A percentile compares a stretch with the other conserved stretches of the same genome.
Evolutionary conservation across 805 yeast species (phyloP).

Genomic region (Starmera quercuum): DNA sequence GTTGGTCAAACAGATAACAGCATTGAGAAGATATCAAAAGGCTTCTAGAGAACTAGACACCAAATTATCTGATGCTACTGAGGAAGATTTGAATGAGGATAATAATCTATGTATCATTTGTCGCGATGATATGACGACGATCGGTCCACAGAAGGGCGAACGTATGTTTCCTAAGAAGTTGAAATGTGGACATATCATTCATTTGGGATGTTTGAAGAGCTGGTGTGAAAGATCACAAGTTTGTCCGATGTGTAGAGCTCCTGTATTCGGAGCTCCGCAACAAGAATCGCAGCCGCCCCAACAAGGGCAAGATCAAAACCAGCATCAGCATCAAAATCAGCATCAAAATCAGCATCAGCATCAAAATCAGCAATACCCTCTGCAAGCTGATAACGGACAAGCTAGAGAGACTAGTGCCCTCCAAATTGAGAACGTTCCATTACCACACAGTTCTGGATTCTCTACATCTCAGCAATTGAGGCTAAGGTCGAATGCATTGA

Average conservation of each 20-base stretch:
- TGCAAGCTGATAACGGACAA: neutral
- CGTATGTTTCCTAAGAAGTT: conserved; percentile 66
- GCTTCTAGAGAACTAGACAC: conserved; percentile 56
- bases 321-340: conserved; percentile 2
- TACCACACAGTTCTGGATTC: conserved; percentile 3
- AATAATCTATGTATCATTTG: conserved; percentile 78
- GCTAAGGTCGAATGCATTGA: conserved; percentile 7
- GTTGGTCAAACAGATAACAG: conserved; percentile 26
- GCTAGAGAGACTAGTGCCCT: neutral
- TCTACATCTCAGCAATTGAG: neutral
- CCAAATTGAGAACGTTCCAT: neutral
- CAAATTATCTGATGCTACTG: conserved; percentile 55
- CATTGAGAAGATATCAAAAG: conserved; percentile 31
- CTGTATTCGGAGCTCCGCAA: conserved; percentile 35
- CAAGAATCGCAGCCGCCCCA: neutral
- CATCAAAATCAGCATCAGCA: conserved; percentile 3
- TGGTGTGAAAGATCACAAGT: conserved; percentile 90
- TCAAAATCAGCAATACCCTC: conserved; percentile 1
- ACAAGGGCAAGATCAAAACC: conserved; percentile 1
- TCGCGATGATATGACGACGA: conserved; percentile 75
- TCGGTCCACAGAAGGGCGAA: conserved; percentile 24
- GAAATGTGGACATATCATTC: conserved; percentile 81
- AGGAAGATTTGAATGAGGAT: conserved; percentile 47
- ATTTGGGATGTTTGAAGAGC: conserved; percentile 80
- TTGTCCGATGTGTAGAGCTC: conserved; percentile 88